Percentiles rank a stretch among this genome's conserved stretches.
Evolutionary conservation across 2,329 filamentous ascomycete species (phyloP).

Genomic region (Aspergillus aculeatinus): DNA sequence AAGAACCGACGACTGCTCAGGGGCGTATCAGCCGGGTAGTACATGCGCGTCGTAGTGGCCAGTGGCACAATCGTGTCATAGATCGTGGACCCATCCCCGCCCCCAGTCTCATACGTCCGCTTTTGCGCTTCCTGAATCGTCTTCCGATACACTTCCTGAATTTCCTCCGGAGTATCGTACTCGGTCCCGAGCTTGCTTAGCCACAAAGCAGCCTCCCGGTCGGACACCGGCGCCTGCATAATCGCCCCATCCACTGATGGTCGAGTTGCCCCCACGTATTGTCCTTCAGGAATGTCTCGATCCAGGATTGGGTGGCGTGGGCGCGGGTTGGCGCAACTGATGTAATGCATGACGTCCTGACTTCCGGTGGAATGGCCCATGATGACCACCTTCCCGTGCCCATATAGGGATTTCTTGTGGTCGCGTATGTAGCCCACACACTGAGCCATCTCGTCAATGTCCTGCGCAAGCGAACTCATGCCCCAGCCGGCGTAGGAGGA

Average conservation of each 20-base stretch:
- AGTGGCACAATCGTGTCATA: background rate
- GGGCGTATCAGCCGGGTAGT: constrained; percentile 35
- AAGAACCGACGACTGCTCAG: constrained; percentile 58
- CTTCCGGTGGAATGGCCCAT: constrained; percentile 70
- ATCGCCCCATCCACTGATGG: constrained; percentile 67
- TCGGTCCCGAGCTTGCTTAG: constrained; percentile 1
- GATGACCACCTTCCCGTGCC: constrained; percentile 55
- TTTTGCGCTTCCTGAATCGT: constrained; percentile 10
- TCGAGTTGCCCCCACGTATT: background rate
- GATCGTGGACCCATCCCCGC: background rate
- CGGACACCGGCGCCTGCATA: constrained; percentile 75
- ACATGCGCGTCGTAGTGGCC: background rate
- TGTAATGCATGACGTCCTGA: background rate
- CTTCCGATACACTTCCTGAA: constrained; percentile 31
- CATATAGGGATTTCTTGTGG: constrained; percentile 31
- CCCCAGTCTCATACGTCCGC: constrained; percentile 2
- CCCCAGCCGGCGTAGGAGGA: constrained; percentile 59
- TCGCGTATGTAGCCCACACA: constrained; percentile 53
- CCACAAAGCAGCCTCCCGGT: constrained; percentile 64
- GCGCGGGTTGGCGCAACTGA: background rate
- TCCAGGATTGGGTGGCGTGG: background rate
- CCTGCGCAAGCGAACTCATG: constrained; percentile 51
- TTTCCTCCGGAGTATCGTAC: constrained; percentile 22
- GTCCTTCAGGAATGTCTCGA: background rate
- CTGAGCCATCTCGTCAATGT: constrained; percentile 54